These are phyloP conservation scores for Globisporangium polare DNA, from an alignment of 352 stramenopile genomes.

Conservation along the genomic window DNA sequence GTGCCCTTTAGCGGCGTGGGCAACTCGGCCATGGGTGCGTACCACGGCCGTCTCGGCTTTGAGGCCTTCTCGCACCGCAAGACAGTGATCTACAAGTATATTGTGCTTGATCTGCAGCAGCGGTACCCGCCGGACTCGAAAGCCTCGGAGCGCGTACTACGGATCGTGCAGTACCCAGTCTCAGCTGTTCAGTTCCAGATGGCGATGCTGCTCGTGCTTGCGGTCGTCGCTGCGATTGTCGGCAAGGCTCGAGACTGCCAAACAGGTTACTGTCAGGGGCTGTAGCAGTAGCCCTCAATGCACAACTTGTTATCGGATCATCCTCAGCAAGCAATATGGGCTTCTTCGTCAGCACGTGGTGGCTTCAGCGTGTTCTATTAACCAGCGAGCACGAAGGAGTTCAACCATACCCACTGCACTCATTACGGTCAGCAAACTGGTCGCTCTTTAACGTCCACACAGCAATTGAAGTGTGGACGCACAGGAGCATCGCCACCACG, in stretches of 20 bases:
- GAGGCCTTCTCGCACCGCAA: conserved; percentile 74
- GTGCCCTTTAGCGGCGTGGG: conserved; percentile 86
- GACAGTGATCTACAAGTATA: conserved; percentile 52
- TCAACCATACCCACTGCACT: neutral
- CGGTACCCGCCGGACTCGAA: conserved; percentile 50
- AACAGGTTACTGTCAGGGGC: too few relatives aligned
- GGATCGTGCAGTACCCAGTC: conserved; percentile 38
- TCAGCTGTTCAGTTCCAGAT: conserved; percentile 9
- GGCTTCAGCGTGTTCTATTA: neutral
- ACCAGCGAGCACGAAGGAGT: neutral
- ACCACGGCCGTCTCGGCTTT: conserved; percentile 82
- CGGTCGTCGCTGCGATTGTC: neutral
- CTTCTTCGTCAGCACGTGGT: neutral
- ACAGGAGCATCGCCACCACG: neutral
- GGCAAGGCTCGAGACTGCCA: neutral
- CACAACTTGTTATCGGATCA: too few relatives aligned
- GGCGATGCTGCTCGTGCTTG: neutral
- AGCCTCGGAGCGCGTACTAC: conserved; percentile 29
- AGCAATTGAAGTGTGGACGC: neutral
- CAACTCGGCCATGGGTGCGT: conserved; percentile 71
- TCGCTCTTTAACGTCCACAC: too few relatives aligned
- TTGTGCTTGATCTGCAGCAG: conserved; percentile 43
- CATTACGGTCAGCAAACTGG: neutral
- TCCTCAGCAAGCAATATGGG: neutral
- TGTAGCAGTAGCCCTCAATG: too few relatives aligned